Conservation (phyloP, 2,329 filamentous ascomycete species). For the Fusarium decemcellulare region DNA sequence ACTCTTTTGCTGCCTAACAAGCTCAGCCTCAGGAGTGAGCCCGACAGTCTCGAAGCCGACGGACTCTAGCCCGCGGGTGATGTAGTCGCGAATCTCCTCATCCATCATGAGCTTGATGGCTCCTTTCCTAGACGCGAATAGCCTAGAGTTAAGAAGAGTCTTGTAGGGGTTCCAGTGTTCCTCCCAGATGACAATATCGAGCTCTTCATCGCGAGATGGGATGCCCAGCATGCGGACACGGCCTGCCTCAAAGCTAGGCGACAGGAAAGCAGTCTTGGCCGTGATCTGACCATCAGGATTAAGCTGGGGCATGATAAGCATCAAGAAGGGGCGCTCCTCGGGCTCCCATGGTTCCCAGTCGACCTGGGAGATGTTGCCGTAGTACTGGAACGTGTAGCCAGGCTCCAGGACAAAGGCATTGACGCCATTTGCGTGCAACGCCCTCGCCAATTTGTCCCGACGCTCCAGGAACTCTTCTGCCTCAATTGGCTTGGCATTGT, state of each 20-base stretch:
- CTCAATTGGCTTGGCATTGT: slow-evolving; percentile 62
- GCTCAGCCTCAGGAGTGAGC: slow-evolving; percentile 67
- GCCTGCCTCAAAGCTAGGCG: slow-evolving; percentile 73
- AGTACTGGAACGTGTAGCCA: slow-evolving; percentile 76
- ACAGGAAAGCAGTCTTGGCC: slow-evolving; percentile 71
- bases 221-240: slow-evolving; percentile 72
- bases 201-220: slow-evolving; percentile 62
- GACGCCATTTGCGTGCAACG: slow-evolving; percentile 63
- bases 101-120: slow-evolving; percentile 70
- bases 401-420: slow-evolving; percentile 75
- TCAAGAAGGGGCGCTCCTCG: slow-evolving; percentile 74
- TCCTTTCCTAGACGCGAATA: slow-evolving; percentile 50
- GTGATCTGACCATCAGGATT: slow-evolving; percentile 55
- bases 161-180: slow-evolving; percentile 76
- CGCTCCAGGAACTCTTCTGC: slow-evolving; percentile 68
- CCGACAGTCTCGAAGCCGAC: slow-evolving; percentile 71
- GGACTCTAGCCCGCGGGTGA: slow-evolving; percentile 67
- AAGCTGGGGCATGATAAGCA: slow-evolving; percentile 68
- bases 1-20: slow-evolving; percentile 71
- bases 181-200: slow-evolving; percentile 72
- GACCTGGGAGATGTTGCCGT: slow-evolving; percentile 71
- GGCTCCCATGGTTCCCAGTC: slow-evolving; percentile 78
- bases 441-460: slow-evolving; percentile 68
- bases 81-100: slow-evolving; percentile 76
- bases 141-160: slow-evolving; percentile 62